Evolutionary conservation across 2,329 filamentous ascomycete species (phyloP), one percentile per base, ranked within the genome.

Genomic region (Hypoxylon sp.): DNA sequence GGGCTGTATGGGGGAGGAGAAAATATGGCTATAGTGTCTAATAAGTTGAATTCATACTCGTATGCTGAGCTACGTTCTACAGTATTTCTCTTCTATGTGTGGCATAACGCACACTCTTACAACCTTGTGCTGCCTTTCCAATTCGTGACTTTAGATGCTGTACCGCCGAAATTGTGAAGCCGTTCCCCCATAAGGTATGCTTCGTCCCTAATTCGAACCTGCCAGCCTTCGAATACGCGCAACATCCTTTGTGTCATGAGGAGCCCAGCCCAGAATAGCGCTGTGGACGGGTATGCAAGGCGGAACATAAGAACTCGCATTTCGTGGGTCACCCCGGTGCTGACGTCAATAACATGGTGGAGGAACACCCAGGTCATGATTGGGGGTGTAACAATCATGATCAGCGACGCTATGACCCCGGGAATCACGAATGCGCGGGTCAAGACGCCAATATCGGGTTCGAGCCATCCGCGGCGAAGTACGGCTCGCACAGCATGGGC

Each of bases 171-270:
- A 79, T 99, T 99, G 82, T 99, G 97, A 75, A 99, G 81, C 66
- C 94, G 84, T 82, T 99, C 95, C 1, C 96, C 96, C 76, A 98
- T 96, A 48, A 99, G 83, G 79, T 99, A 99, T 0, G 97, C 94
- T 80, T 99, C 97, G 79, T 99, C 97, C 42, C 93, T 86, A 51
- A 99, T 93, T 64, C 91, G 88, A 63, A 90, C 85, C 74, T 92
- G 89, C 94, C 95, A 98, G 19, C 88, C 83, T 51, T 88, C 87
- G 56, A 96, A 86, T 57, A 93, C 86, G 50, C 86, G 81, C 7
- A 87, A 76, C n/a, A 91, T 77, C 10, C 86, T 85, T 75, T 83
- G 86, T 7, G 87, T 75, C 1, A 81, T 77, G 31, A 85, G 79
- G 2, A 83, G 74, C 2, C 80, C 75, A 4, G 87, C 73, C 2